phyloP scores from a whole-genome alignment of 352 stramenopile species.

The Phytopythium montanum region DNA sequence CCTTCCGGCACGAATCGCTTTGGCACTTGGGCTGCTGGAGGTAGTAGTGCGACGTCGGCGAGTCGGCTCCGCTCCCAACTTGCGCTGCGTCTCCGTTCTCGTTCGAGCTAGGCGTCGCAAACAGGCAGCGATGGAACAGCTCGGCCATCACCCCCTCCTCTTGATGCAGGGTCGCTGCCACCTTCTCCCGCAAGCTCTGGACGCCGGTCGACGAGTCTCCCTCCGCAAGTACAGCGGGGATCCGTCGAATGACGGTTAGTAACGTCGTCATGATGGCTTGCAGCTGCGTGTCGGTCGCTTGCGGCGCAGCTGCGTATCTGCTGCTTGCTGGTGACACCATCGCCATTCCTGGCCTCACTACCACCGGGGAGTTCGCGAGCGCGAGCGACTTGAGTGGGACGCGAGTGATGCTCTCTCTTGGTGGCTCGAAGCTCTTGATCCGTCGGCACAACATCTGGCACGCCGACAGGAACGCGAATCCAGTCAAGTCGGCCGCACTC shows the following conservation, averaged over 20 bases:
- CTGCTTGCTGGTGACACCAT: constrained; percentile 2
- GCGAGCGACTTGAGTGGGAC: background rate
- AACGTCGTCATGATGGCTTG: constrained; percentile 56
- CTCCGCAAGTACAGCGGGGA: constrained; percentile 47
- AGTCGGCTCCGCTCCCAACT: constrained; percentile 12
- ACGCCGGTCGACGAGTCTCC: constrained; percentile 36
- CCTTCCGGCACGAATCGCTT: constrained; percentile 62
- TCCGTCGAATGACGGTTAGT: constrained; percentile 53
- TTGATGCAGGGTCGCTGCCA: constrained; percentile 41
- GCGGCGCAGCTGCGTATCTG: constrained; percentile 12
- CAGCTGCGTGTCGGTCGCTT: constrained; percentile 33
- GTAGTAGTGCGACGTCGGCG: constrained; percentile 63
- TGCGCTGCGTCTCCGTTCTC: constrained; percentile 15
- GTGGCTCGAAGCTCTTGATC: constrained; percentile 40
- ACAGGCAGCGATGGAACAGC: constrained; percentile 66
- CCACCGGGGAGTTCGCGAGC: background rate
- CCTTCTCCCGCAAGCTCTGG: constrained; percentile 46
- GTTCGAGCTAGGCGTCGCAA: constrained; percentile 42
- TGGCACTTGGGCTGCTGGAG: constrained; percentile 79
- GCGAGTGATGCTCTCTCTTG: constrained; percentile 13
- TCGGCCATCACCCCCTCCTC: constrained; percentile 65
- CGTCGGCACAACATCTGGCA: constrained; percentile 46
- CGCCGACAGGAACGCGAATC: constrained; percentile 42
- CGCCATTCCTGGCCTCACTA: background rate
- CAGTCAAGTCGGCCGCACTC: constrained; percentile 32